Conservation (phyloP, 2,329 filamentous ascomycete genomes). For the Chaetothyriales sp. region DNA sequence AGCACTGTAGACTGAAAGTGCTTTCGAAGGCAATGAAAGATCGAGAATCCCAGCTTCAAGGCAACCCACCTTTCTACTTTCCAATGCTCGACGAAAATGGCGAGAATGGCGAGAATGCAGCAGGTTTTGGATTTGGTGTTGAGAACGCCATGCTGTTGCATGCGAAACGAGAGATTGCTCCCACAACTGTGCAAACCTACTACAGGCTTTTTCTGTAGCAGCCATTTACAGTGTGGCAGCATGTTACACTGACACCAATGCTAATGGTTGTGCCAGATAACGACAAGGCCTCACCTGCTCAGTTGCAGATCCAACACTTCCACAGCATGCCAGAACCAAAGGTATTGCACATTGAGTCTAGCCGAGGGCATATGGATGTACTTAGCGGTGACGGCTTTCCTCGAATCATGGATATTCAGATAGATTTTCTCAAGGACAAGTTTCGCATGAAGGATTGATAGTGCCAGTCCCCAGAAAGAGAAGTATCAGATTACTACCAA, state of each 20-base stretch:
- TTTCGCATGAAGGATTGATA: too few species aligned
- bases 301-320: conserved; percentile 19
- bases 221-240: conserved; percentile 11
- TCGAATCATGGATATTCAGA: too few species aligned
- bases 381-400: too few species aligned
- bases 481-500: too few species aligned
- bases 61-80: conserved; percentile 28
- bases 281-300: conserved; percentile 18
- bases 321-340: conserved; percentile 3
- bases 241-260: conserved; percentile 14
- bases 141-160: conserved; percentile 8
- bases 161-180: conserved; percentile 1
- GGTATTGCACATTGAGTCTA: neutral
- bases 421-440: too few species aligned
- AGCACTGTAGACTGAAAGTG: too few species aligned
- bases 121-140: conserved; percentile 21
- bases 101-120: conserved; percentile 26
- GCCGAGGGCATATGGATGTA: neutral
- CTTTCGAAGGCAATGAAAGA: conserved; percentile 25
- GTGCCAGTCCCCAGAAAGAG: too few species aligned
- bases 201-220: conserved; percentile 1
- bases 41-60: conserved; percentile 26
- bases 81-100: conserved; percentile 26
- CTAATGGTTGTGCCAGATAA: conserved; percentile 22
- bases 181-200: neutral